These are phyloP conservation scores for Chloris gayana DNA, from an alignment of 176 grass and related monocot species.

Conservation along the genomic window DNA sequence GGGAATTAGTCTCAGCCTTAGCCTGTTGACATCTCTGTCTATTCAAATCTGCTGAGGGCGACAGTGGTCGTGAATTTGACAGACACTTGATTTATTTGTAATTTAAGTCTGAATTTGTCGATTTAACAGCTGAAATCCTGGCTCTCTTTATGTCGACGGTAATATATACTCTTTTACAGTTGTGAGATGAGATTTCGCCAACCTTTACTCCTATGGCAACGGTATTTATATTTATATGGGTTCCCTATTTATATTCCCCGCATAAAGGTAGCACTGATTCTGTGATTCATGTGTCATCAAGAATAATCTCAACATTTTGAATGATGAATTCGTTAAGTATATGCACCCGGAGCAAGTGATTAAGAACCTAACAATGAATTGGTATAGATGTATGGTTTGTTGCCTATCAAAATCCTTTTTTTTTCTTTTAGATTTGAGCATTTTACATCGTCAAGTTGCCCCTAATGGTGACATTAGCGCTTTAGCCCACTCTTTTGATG, in stretches of 20 bases:
- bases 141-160: background rate
- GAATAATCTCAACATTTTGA: background rate
- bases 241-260: background rate
- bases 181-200: background rate
- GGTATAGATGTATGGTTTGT: background rate
- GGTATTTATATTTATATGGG: background rate
- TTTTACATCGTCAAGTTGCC: background rate
- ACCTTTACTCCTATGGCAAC: background rate
- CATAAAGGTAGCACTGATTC: background rate
- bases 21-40: constrained; percentile 29
- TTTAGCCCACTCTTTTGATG: background rate
- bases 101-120: background rate
- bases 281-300: too few relatives aligned
- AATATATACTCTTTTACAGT: background rate
- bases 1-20: constrained; percentile 21
- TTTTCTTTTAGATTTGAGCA: background rate
- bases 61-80: constrained; percentile 26
- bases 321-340: background rate
- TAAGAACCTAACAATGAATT: constrained; percentile 2
- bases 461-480: background rate
- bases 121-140: background rate
- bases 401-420: background rate
- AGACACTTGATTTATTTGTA: background rate
- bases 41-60: constrained; percentile 42
- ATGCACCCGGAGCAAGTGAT: background rate